Evolutionary conservation across 208 protist species (phyloP).

Genomic region (Leishmania guyanensis): DNA sequence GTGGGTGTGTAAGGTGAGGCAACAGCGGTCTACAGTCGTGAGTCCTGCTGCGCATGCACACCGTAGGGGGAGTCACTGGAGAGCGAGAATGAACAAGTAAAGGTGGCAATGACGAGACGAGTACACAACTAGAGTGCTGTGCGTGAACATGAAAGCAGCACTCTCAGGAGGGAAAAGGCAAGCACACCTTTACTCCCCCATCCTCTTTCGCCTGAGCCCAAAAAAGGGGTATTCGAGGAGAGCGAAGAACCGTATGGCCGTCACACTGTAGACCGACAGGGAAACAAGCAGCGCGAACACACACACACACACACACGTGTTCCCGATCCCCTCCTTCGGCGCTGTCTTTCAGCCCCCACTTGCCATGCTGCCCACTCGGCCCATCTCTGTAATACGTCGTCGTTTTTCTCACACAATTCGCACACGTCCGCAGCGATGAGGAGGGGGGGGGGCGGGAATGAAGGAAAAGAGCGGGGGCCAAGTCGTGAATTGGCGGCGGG

Average conservation of each 20-base stretch:
- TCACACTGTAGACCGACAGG: not conserved
- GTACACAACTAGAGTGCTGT: not conserved
- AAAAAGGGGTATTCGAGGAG: not conserved
- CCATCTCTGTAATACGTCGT: not conserved
- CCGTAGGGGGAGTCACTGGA: not conserved
- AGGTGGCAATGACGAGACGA: not conserved
- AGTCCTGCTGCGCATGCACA: not conserved
- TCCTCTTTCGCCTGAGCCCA: not conserved
- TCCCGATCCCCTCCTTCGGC: not conserved
- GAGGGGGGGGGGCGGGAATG: not conserved
- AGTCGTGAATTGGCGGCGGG: not conserved
- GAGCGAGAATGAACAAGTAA: not conserved
- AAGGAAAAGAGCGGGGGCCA: not conserved
- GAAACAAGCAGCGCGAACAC: not conserved
- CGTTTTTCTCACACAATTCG: not conserved
- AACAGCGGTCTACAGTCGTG: not conserved
- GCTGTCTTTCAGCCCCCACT: not conserved
- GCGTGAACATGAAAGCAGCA: not conserved
- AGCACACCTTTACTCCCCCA: not conserved
- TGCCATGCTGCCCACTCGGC: not conserved
- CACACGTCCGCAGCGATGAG: not conserved
- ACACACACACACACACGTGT: not conserved
- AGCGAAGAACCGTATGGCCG: not conserved
- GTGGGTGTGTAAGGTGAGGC: not conserved
- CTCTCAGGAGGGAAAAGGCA: not conserved